Conservation (phyloP, 345 rosid species). For the Citropsis articulata region DNA sequence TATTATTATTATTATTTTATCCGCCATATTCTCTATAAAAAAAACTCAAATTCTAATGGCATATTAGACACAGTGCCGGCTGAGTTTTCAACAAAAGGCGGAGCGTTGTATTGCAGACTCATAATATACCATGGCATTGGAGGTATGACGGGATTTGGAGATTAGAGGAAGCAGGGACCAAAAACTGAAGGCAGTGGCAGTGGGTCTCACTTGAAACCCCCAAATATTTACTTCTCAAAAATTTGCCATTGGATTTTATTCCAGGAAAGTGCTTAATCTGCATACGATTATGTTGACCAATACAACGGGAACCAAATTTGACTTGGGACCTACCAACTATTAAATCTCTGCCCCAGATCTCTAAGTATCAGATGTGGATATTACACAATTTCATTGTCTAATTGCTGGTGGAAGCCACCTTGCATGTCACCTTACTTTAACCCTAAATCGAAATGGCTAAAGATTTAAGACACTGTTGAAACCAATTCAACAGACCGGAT, state of each 20-base stretch:
- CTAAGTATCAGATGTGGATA: conserved; percentile 24
- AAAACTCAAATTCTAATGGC: no score
- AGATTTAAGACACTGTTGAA: conserved; percentile 9
- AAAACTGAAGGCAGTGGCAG: neutral
- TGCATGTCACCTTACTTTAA: neutral
- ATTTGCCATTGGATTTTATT: neutral
- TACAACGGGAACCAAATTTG: conserved; percentile 5
- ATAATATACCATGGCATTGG: no score
- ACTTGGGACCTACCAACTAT: conserved; percentile 15
- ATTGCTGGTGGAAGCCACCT: conserved; percentile 26
- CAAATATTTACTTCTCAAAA: neutral
- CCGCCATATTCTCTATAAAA: no score
- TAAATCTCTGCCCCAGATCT: neutral
- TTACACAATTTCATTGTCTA: conserved; percentile 8
- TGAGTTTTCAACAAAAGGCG: no score
- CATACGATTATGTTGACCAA: neutral
- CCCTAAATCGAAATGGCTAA: neutral
- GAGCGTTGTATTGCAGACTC: no score
- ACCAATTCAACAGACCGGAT: conserved; percentile 15
- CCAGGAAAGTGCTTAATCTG: neutral
- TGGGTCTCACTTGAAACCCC: conserved; percentile 12
- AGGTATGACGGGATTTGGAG: no score
- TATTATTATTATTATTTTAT: no score
- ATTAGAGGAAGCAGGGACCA: neutral
- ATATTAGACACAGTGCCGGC: no score